Evolutionary conservation across 169 alveolate genomes (phyloP), one percentile per base, ranked within the genome.

Genomic region (Hepatocystis sp.): DNA sequence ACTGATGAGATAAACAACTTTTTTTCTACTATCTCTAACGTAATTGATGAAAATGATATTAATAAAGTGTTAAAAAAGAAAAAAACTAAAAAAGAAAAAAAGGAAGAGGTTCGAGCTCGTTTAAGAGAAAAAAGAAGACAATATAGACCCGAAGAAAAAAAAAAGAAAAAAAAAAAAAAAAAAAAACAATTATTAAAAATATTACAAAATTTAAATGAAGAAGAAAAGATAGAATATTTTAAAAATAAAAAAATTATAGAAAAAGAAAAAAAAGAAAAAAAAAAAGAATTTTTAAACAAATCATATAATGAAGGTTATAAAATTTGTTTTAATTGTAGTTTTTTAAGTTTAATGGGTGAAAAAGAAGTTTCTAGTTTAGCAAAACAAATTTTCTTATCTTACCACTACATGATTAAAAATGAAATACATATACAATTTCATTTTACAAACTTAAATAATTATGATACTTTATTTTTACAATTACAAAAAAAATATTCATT

Each of bases 311-410:
- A 76, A 46, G 90, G 89, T 25, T 89, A 84, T 36, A 85, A 90
- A 60, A 90, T 90, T 1, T 90, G 93, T 65, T 90, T 84, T 71
- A 90, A 90, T 47, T 90, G 90, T 19, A 84, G 90, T 34, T 90
- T 90, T 60, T 84, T 68, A 84, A 84, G 53, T 61, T 51, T 25
- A 23, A 90, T 90, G 93, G 90, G 85, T 21, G 93, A 90, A 52
- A 90, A 90, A 19, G 93, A 90, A 68, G 47, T 84, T 8, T 85
- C 84, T n/a, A 85, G 91, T 36, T 76, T 90, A 27, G 88, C 90
- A 2, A 85, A 90, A 39, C 93, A 90, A 53, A 85, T 90, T 13
- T 90, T 90, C 36, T 56, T 90, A 17, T 66, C 90, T 17, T 76
- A 84, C 39, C 86, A 86, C 49, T 90, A 61, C 46, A 90, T 90